Base-by-base conservation (phyloP, 1,284 basidiomycete species). In the Sanghuangporus sanghuang region DNA sequence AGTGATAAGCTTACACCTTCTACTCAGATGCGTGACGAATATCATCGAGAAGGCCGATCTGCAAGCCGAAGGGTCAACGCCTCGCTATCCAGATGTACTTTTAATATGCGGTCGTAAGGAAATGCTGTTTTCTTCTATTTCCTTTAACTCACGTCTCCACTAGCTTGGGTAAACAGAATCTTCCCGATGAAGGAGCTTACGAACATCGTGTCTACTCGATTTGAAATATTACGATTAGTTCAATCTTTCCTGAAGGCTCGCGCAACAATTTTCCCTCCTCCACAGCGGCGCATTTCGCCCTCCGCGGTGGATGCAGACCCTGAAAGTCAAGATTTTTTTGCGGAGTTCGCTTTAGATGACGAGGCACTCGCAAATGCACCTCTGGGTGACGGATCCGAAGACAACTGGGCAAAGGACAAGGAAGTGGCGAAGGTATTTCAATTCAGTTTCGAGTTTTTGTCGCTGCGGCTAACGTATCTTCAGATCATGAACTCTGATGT, bases 281-380 rank as follows among this genome's bases (percentile, higher is more conserved):
- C 81, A 1, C 75, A 77, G 18, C 76, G 78, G 3, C 79, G 78
- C 1, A 71, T 66, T 69, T 55, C 64, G 72, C 40, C 60, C 70
- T 64, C 62, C 68, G 67, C 72, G 54, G 62, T 67, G 44, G 69
- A 73, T 44, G 77, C 83, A 61, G 79, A 79, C 64, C 79, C 87
- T 69, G 92, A 94, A 67, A 95, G 92, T 68, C 90, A 94, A 71
- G 90, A 95, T 50, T 79, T 83, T 58, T 90, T 84, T 69, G 83
- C 80, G 36, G 76, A 76, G 54, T 77, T 84, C 36, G 79, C 79
- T 62, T 73, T 86, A 49, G 83, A 89, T 67, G 78, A 85, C 40
- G 79, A 88, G 53, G 87, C 91, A 5, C 72, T 81, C 12, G 81
- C 79, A 12, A 79, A 82, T 14, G 73, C 89, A 23, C 85, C 81